Evolutionary conservation across 2,329 filamentous ascomycete species (phyloP).

Genomic region (Talaromyces albobiverticillius): DNA sequence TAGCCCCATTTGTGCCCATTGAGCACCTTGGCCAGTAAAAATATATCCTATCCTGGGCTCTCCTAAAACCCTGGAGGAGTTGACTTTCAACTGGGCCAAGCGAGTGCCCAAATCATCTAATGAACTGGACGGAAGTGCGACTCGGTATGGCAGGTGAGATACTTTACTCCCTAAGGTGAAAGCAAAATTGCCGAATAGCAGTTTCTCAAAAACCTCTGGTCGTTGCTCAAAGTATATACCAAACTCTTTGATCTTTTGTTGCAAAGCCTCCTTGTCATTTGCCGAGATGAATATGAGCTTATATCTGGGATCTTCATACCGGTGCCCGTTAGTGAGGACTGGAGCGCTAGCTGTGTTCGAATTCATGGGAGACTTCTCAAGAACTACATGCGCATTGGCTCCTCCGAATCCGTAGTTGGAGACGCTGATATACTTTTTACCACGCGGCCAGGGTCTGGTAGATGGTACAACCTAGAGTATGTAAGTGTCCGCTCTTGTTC

Average conservation of each 20-base stretch:
- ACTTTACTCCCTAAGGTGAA: conserved; percentile 25
- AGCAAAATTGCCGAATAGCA: conserved; percentile 19
- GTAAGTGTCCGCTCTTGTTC: not conserved
- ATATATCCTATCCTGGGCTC: conserved; percentile 15
- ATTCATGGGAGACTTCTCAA: conserved; percentile 19
- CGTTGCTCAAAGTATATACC: conserved; percentile 27
- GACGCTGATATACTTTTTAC: conserved; percentile 29
- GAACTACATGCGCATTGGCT: conserved; percentile 31
- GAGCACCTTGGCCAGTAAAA: conserved; percentile 20
- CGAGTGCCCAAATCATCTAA: conserved; percentile 20
- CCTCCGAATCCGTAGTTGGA: conserved; percentile 47
- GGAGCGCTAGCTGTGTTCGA: conserved; percentile 10
- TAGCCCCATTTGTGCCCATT: conserved; percentile 18
- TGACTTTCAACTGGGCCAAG: conserved; percentile 20
- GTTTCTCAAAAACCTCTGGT: conserved; percentile 30
- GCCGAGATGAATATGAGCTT: conserved; percentile 22
- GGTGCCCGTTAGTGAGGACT: not conserved
- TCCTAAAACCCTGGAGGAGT: conserved; percentile 20
- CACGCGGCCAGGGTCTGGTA: conserved; percentile 30
- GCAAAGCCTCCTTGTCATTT: conserved; percentile 25
- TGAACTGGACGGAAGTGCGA: conserved; percentile 18
- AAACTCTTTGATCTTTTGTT: conserved; percentile 21
- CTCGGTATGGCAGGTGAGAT: conserved; percentile 25
- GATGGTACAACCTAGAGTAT: conserved; percentile 9
- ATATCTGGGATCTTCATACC: conserved; percentile 17